A percentile compares a stretch with the other conserved stretches of the same genome.
These are phyloP conservation scores for Neofusicoccum umdonicola DNA, from an alignment of 2,329 filamentous ascomycete genomes.

Conservation along the genomic window DNA sequence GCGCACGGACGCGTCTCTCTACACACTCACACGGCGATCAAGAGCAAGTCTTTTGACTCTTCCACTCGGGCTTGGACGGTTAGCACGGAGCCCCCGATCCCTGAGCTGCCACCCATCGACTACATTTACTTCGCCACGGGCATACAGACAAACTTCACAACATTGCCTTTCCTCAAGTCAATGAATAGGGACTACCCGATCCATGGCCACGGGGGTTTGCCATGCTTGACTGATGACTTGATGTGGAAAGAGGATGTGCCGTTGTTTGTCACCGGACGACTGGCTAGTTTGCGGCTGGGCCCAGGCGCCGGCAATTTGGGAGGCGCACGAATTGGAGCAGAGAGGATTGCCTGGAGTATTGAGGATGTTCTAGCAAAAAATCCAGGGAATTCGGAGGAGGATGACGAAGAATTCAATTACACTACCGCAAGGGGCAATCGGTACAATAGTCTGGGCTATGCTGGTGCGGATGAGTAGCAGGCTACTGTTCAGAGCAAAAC, in stretches of 20 bases:
- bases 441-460: neutral
- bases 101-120: conserved; percentile 52
- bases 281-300: conserved; percentile 67
- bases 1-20: conserved; percentile 53
- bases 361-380: conserved; percentile 53
- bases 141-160: conserved; percentile 60
- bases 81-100: conserved; percentile 53
- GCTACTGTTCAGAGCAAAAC: too few species aligned
- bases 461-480: neutral
- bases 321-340: conserved; percentile 69
- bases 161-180: conserved; percentile 60
- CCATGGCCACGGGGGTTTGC: conserved; percentile 62
- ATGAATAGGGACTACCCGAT: conserved; percentile 63
- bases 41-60: conserved; percentile 51
- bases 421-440: conserved; percentile 3
- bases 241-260: conserved; percentile 74
- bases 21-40: conserved; percentile 58
- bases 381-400: neutral
- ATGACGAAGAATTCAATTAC: neutral
- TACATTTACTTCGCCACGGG: conserved; percentile 78
- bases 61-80: conserved; percentile 51
- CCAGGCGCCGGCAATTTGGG: conserved; percentile 73
- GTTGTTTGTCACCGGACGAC: conserved; percentile 66
- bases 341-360: conserved; percentile 70
- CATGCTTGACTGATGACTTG: conserved; percentile 72